A percentile compares a stretch with the other conserved stretches of the same genome.
Conservation (phyloP, 805 yeast genomes). For the Saccharomyces jurei region DNA sequence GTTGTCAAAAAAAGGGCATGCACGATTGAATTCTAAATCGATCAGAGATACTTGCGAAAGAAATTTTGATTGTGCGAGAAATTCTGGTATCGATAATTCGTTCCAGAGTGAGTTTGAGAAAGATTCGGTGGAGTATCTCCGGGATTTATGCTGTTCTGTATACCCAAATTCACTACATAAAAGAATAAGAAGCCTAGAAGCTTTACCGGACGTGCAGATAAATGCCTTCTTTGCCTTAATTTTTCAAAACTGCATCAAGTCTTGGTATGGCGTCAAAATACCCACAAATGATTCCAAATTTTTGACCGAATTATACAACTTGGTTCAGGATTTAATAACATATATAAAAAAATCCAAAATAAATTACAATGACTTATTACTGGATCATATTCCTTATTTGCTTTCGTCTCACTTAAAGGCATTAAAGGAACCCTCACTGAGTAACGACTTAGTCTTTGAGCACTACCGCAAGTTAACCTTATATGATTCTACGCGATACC, state of each 20-base stretch:
- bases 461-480: constrained; percentile 10
- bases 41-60: not conserved
- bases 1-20: not conserved
- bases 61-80: not conserved
- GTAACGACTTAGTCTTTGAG: constrained; percentile 1
- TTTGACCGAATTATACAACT: constrained; percentile 10
- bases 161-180: constrained; percentile 17
- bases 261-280: constrained; percentile 30
- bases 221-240: constrained; percentile 22
- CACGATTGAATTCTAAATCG: not conserved
- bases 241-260: constrained; percentile 18
- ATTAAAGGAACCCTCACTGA: constrained; percentile 2
- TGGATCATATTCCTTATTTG: constrained; percentile 24
- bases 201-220: constrained; percentile 11
- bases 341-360: constrained; percentile 4
- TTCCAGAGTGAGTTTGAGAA: constrained; percentile 14
- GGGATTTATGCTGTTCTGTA: constrained; percentile 20
- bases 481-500: constrained; percentile 13
- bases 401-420: constrained; percentile 15
- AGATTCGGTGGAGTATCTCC: constrained; percentile 20
- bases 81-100: constrained; percentile 7
- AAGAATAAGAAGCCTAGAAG: constrained; percentile 7
- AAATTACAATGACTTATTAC: constrained; percentile 11
- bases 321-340: constrained; percentile 8
- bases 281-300: constrained; percentile 22